Evolutionary conservation across 202 grass and related monocot genomes (phyloP), one percentile per base, ranked within the genome.

Genomic region (Alloteropsis angusta): DNA sequence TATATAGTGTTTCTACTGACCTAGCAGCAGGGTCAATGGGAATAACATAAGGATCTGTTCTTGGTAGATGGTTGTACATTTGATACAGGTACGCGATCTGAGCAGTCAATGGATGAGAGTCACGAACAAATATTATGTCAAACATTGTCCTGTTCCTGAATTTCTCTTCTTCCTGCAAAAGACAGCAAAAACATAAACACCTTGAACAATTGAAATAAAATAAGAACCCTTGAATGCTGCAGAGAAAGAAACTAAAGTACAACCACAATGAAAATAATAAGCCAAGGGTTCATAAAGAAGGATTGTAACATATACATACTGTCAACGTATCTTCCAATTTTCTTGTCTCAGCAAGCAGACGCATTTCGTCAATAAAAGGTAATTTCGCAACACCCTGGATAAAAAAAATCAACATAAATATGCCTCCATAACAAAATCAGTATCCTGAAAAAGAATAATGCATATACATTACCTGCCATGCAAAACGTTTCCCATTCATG

Each of bases 401-500:
- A 75, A 32, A 57, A 83, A 6, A 81, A 80, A 41, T 52, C 18
- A 75, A 84, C 7, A 82, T 39, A 72, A 82, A 78, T 30, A 77
- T 26, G 39, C 62, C 38, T 61, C 45, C 63, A 81, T 71, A 54
- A 58, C 78, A 79, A 69, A 84, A 68, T 36, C 25, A 82, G 64
- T 42, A 22, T 9, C 17, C 15, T 63, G 37, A 57, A 59, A n/a
- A 82, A 52, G 28, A 84, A 45, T 52, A 6, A 61, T 21, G n/a
- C 13, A 72, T 72, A 63, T 65, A 58, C 52, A 74, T 85, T 90
- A 92, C 96, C 96, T 99, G 96, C 96, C 96, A 98, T 53, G 96
- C 85, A 82, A 95, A 98, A 69, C 96, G 89, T 76, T 98, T 98
- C 17, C 96, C 96, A 26, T 98, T 98, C 96, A 95, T 98, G 79